A percentile compares a stretch with the other conserved stretches of the same genome.
Evolutionary conservation across 805 yeast species (phyloP).

Genomic region (Saccharomycopsis sp.): DNA sequence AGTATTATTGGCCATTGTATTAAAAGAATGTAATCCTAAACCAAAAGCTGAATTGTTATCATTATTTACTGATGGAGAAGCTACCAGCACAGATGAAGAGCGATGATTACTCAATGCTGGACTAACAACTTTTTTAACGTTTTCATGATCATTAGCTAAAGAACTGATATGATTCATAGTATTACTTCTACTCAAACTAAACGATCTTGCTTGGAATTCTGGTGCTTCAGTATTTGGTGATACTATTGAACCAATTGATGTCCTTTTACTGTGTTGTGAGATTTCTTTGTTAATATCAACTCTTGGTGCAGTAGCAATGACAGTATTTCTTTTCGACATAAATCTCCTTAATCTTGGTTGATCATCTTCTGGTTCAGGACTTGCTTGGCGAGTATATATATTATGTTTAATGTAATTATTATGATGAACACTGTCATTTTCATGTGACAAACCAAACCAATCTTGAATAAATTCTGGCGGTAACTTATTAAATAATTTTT

Average conservation of each 20-base stretch:
- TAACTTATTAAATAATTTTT: constrained; percentile 2
- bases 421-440: neutral
- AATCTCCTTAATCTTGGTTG: neutral
- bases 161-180: constrained; percentile 5
- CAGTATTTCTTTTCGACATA: constrained; percentile 2
- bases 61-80: neutral
- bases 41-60: neutral
- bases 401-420: neutral
- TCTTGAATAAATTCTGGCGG: constrained; percentile 1
- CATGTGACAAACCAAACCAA: constrained; percentile 1
- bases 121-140: neutral
- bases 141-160: neutral
- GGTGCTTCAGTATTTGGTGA: constrained; percentile 3
- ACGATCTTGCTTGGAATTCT: constrained; percentile 12
- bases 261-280: neutral
- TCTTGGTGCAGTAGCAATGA: neutral
- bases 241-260: constrained; percentile 4
- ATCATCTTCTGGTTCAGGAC: neutral
- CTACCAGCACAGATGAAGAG: too few relatives aligned
- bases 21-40: too few relatives aligned
- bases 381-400: too few relatives aligned
- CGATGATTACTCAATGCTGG: too few relatives aligned
- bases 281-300: neutral
- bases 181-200: constrained; percentile 14
- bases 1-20: neutral